These are phyloP conservation scores for Gaeumannomyces tritici DNA, from an alignment of 2,329 filamentous ascomycete genomes.

Conservation along the genomic window DNA sequence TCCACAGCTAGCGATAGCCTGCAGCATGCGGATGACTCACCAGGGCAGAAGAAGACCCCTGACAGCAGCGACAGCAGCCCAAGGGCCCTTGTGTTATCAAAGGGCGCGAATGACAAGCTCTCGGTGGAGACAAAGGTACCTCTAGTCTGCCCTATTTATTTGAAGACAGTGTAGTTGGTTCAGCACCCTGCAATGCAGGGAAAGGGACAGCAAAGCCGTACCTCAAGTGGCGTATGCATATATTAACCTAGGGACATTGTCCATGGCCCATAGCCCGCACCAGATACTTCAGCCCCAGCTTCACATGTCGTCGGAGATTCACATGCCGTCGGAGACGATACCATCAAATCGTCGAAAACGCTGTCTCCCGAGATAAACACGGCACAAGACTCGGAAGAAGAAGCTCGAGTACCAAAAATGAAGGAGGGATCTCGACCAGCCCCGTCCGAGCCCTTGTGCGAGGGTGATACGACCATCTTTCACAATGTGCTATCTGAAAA, in stretches of 20 bases:
- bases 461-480: constrained; percentile 71
- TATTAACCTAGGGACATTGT: not conserved
- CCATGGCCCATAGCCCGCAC: not conserved
- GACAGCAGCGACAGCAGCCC: not conserved
- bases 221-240: not conserved
- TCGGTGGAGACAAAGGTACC: not conserved
- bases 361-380: not conserved
- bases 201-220: not conserved
- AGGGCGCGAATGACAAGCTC: not conserved
- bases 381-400: not conserved
- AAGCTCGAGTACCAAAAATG: not conserved
- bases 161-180: not conserved
- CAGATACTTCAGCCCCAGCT: too few species aligned
- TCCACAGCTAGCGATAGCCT: not conserved
- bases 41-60: not conserved
- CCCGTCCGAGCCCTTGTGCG: constrained; percentile 50
- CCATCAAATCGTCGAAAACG: not conserved
- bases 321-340: not conserved
- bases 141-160: not conserved
- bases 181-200: not conserved
- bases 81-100: not conserved
- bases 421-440: not conserved
- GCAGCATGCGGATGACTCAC: not conserved
- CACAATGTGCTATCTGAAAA: constrained; percentile 55
- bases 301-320: not conserved